phyloP scores from a whole-genome alignment of 176 grass and related monocot species.

The Juncus inflexus region DNA sequence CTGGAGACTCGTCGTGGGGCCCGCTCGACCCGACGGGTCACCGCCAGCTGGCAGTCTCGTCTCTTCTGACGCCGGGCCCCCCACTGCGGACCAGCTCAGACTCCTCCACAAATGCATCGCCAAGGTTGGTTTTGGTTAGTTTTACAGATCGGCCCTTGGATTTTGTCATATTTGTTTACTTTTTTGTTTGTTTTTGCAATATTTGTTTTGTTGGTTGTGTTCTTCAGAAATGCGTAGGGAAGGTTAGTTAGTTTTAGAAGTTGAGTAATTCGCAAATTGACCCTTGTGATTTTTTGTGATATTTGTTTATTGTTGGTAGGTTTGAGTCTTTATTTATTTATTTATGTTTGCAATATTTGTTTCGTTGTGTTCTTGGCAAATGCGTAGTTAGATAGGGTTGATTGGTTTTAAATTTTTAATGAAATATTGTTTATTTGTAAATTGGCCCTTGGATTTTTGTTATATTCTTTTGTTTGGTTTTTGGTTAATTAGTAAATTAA shows the following conservation, averaged over 20 bases:
- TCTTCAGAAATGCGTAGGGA: neutral
- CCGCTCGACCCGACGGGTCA: slow-evolving; percentile 66
- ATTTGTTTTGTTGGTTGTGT: neutral
- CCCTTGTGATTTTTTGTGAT: neutral
- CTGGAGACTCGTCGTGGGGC: slow-evolving; percentile 82
- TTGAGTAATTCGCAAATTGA: neutral
- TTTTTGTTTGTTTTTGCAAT: too few species aligned
- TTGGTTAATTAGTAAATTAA: too few species aligned
- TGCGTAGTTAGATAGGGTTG: too few species aligned
- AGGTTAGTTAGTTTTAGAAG: neutral
- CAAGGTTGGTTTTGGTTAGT: slow-evolving; percentile 58
- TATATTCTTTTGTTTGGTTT: neutral
- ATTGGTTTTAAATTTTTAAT: too few species aligned
- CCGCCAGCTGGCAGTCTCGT: slow-evolving; percentile 49
- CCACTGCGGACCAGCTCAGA: slow-evolving; percentile 70
- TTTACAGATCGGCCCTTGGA: neutral
- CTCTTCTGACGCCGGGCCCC: slow-evolving; percentile 46
- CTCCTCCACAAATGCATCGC: slow-evolving; percentile 87
- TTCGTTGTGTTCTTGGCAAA: too few species aligned
- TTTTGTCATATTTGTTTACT: neutral
- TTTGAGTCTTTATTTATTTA: too few species aligned
- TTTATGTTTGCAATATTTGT: neutral
- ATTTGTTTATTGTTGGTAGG: too few species aligned
- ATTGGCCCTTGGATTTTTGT: neutral
- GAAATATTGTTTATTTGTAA: slow-evolving; percentile 8